These are phyloP conservation scores for Scedosporium apiospermum DNA, from an alignment of 2,329 filamentous ascomycete species.

Conservation along the genomic window DNA sequence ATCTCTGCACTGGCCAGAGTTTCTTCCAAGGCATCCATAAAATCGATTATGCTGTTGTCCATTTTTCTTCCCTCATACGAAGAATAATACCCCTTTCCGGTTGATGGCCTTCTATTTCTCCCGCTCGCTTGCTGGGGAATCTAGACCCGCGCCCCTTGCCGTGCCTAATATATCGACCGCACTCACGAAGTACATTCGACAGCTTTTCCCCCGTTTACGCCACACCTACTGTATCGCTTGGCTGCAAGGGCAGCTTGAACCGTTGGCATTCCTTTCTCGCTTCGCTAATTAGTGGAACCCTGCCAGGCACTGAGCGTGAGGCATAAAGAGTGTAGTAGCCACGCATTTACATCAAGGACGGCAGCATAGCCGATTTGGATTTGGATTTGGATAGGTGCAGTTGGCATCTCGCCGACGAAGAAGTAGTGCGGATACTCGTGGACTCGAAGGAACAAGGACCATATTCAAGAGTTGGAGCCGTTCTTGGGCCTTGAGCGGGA, in stretches of 20 bases:
- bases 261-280: neutral
- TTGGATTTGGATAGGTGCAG: neutral
- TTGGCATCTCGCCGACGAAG: neutral
- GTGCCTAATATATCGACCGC: neutral
- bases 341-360: neutral
- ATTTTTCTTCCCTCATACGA: neutral
- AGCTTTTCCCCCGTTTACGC: neutral
- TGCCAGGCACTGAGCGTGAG: neutral
- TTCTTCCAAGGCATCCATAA: neutral
- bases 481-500: too few relatives aligned
- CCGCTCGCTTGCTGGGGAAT: neutral
- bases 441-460: neutral
- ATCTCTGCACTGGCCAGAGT: too few relatives aligned
- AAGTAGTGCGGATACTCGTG: neutral
- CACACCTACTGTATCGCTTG: neutral
- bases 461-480: neutral
- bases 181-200: neutral
- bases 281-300: neutral
- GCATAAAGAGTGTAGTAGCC: neutral
- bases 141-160: neutral
- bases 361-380: neutral
- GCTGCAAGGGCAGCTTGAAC: neutral
- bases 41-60: neutral
- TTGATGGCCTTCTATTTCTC: neutral
- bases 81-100: neutral